Conservation (phyloP, 352 stramenopile genomes). For the Peronosclerospora sorghi region DNA sequence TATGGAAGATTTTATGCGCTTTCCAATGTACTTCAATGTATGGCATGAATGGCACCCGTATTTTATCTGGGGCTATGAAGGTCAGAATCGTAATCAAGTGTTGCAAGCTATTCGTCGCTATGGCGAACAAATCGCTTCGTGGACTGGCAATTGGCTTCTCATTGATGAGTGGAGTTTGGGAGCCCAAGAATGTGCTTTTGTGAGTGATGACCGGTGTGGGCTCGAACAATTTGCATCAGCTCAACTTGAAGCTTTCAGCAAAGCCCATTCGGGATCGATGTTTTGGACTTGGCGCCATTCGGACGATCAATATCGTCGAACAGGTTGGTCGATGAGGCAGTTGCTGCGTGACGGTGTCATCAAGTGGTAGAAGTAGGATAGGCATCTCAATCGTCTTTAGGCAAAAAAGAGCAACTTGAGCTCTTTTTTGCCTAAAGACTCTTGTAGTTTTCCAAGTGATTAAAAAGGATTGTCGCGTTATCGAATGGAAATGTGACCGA, state of each 20-base stretch:
- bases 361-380: no score
- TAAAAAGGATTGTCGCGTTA: no score
- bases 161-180: conserved; percentile 80
- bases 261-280: conserved; percentile 68
- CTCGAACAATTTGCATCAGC: conserved; percentile 43
- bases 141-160: conserved; percentile 63
- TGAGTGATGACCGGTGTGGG: conserved; percentile 26
- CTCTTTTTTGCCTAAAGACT: no score
- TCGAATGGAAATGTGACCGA: no score
- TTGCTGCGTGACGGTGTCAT: conserved; percentile 65
- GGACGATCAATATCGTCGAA: conserved; percentile 46
- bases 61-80: conserved; percentile 78
- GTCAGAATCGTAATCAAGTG: conserved; percentile 43
- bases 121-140: conserved; percentile 38
- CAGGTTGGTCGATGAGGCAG: conserved; percentile 71
- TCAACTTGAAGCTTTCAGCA: conserved; percentile 43
- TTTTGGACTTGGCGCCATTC: conserved; percentile 82
- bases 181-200: conserved; percentile 45
- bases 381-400: no score
- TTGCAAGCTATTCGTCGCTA: conserved; percentile 45
- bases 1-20: conserved; percentile 55
- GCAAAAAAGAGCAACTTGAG: no score
- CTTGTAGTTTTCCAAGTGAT: no score
- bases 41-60: conserved; percentile 84
- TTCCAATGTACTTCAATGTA: conserved; percentile 54